phyloP scores from a whole-genome alignment of 495 filamentous ascomycete species.

The Aspergillus haitiensis region DNA sequence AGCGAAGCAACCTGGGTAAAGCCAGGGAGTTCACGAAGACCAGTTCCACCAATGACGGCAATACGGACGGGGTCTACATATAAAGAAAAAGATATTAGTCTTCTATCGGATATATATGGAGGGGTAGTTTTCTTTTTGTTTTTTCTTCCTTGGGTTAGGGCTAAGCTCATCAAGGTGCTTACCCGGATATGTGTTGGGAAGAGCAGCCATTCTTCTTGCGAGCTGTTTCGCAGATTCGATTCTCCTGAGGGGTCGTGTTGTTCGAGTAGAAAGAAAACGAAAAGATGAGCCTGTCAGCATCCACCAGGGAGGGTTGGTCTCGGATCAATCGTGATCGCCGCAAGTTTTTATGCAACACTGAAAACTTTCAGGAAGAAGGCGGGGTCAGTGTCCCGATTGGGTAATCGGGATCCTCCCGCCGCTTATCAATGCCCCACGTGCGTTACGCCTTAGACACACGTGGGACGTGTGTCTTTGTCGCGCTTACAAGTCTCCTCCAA shows the following conservation, averaged over 20 bases:
- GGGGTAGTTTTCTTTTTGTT: neutral
- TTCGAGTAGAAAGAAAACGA: constrained; percentile 29
- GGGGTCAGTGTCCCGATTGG: constrained; percentile 21
- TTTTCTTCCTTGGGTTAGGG: neutral
- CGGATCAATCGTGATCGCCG: neutral
- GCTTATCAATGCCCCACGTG: constrained; percentile 17
- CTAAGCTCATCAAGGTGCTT: constrained; percentile 7
- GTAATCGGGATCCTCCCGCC: neutral
- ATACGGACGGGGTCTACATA: constrained; percentile 74
- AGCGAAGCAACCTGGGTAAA: constrained; percentile 81
- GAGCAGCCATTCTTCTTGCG: constrained; percentile 53
- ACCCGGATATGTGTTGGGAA: constrained; percentile 58
- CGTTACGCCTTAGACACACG: neutral
- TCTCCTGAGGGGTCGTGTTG: constrained; percentile 33
- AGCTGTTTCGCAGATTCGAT: constrained; percentile 40
- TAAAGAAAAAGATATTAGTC: constrained; percentile 10
- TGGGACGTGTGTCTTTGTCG: neutral
- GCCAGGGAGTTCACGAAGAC: constrained; percentile 68
- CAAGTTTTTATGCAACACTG: neutral
- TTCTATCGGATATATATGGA: neutral
- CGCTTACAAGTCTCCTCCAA: neutral
- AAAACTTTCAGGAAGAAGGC: constrained; percentile 7
- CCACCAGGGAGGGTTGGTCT: constrained; percentile 12
- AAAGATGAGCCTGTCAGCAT: constrained; percentile 23
- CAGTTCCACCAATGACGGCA: constrained; percentile 96